These are phyloP conservation scores for Asterella californica DNA, from an alignment of 225 moss, liverwort and hornwort species.

Conservation along the genomic window DNA sequence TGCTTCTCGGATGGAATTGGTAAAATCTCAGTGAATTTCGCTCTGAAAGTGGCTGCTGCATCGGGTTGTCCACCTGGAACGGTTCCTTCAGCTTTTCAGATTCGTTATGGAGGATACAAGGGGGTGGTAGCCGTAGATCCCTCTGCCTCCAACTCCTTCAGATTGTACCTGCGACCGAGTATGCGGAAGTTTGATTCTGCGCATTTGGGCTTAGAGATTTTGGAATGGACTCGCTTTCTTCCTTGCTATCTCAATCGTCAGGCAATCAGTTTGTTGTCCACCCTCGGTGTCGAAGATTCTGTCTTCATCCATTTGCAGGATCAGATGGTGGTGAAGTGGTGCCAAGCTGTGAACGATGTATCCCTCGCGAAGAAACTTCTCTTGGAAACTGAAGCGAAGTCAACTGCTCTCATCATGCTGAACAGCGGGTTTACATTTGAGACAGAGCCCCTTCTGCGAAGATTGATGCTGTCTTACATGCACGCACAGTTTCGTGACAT, in stretches of 20 bases:
- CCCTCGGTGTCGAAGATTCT: slow-evolving; percentile 60
- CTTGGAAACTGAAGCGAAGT: slow-evolving; percentile 28
- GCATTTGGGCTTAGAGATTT: slow-evolving; percentile 63
- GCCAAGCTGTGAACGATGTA: slow-evolving; percentile 47
- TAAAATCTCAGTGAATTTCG: slow-evolving; percentile 65
- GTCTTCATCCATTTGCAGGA: slow-evolving; percentile 73
- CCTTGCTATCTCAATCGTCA: slow-evolving; percentile 78
- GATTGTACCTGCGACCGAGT: slow-evolving; percentile 69
- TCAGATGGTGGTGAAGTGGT: slow-evolving; percentile 47
- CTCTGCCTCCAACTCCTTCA: slow-evolving; percentile 30
- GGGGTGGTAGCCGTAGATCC: slow-evolving; percentile 82
- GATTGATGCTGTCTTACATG: slow-evolving; percentile 57
- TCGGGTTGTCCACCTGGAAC: slow-evolving; percentile 47
- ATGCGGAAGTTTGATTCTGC: slow-evolving; percentile 69
- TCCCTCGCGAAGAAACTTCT: slow-evolving; percentile 53
- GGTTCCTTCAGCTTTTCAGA: slow-evolving; percentile 78
- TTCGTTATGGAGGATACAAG: slow-evolving; percentile 86
- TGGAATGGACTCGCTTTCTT: slow-evolving; percentile 54
- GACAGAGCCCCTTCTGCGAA: slow-evolving; percentile 54
- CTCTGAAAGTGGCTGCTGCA: slow-evolving; percentile 55
- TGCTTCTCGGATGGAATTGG: slow-evolving; percentile 94
- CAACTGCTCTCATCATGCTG: slow-evolving; percentile 61
- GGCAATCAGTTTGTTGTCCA: slow-evolving; percentile 67
- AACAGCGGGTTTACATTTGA: slow-evolving; percentile 55
- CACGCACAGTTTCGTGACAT: slow-evolving; percentile 59